These are phyloP conservation scores for Cyphellophora attinorum DNA, from an alignment of 2,329 filamentous ascomycete genomes.

Conservation along the genomic window DNA sequence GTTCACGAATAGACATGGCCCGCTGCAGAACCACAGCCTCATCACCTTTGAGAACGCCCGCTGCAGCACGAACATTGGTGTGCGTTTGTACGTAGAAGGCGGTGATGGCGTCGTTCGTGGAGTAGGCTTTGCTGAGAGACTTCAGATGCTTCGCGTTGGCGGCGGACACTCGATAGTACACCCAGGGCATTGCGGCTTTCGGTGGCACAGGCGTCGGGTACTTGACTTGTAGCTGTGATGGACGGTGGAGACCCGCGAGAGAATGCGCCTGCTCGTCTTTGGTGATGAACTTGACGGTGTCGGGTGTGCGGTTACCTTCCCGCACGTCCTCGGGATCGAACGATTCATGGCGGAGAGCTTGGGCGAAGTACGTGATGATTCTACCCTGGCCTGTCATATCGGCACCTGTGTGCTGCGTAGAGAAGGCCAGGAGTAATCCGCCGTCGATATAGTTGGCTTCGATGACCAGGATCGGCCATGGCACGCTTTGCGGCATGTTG, in stretches of 20 bases:
- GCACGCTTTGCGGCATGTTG: conserved; percentile 8
- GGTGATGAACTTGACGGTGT: not conserved
- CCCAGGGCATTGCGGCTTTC: too few species aligned
- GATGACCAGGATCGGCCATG: conserved; percentile 18
- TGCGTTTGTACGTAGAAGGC: conserved; percentile 3
- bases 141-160: conserved; percentile 5
- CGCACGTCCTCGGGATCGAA: conserved; percentile 4
- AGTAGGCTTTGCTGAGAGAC: conserved; percentile 3
- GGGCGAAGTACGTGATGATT: conserved; percentile 6
- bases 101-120: conserved; percentile 5
- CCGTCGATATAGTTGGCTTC: conserved; percentile 19
- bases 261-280: not conserved
- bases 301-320: conserved; percentile 4
- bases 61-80: conserved; percentile 3
- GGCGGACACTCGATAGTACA: conserved; percentile 3
- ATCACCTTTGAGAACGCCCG: conserved; percentile 1
- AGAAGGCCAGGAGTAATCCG: conserved; percentile 18
- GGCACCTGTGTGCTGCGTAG: conserved; percentile 20
- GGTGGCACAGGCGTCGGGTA: too few species aligned
- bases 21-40: too few species aligned
- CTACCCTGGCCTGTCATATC: conserved; percentile 12
- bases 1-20: too few species aligned
- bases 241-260: not conserved
- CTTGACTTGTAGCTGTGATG: not conserved
- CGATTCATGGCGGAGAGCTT: conserved; percentile 1